Conservation (phyloP, 208 protist genomes). For the Endotrypanum monterogeii region DNA sequence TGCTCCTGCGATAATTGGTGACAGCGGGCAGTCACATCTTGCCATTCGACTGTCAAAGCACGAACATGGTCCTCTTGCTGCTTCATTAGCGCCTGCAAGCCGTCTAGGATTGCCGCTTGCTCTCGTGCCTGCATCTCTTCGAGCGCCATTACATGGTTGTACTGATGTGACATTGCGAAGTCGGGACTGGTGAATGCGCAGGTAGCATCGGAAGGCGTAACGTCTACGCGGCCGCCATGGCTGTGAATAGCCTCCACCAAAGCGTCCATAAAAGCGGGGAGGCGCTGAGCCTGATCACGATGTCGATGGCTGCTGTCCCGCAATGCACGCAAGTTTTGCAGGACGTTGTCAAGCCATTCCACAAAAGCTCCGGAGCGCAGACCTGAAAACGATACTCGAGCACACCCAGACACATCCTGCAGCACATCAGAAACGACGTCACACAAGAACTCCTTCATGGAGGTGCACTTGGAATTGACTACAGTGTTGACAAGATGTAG, state of each 20-base stretch:
- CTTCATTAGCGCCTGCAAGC: conserved; percentile 36
- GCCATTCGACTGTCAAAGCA: conserved; percentile 37
- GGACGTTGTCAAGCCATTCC: conserved; percentile 19
- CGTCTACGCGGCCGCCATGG: conserved; percentile 45
- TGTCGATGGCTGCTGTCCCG: conserved; percentile 8
- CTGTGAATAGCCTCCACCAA: conserved; percentile 38
- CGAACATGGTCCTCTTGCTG: conserved; percentile 3
- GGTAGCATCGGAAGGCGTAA: conserved; percentile 1
- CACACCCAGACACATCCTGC: not conserved
- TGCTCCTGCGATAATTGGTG: conserved; percentile 67
- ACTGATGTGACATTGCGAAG: not conserved
- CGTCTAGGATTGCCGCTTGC: conserved; percentile 27
- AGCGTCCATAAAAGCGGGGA: conserved; percentile 41
- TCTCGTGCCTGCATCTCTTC: conserved; percentile 18
- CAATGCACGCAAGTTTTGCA: conserved; percentile 13
- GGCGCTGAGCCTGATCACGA: conserved; percentile 7
- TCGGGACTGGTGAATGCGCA: not conserved
- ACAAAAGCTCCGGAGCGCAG: conserved; percentile 14
- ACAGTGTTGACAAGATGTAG: conserved; percentile 7
- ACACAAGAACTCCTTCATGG: conserved; percentile 11
- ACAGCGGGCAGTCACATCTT: conserved; percentile 48
- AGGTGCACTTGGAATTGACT: conserved; percentile 22
- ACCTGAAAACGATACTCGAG: conserved; percentile 12
- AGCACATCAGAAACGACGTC: conserved; percentile 15
- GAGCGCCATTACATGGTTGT: conserved; percentile 1